Conservation (phyloP, 306 rosid genomes). For the Gastrolobium bilobum region DNA sequence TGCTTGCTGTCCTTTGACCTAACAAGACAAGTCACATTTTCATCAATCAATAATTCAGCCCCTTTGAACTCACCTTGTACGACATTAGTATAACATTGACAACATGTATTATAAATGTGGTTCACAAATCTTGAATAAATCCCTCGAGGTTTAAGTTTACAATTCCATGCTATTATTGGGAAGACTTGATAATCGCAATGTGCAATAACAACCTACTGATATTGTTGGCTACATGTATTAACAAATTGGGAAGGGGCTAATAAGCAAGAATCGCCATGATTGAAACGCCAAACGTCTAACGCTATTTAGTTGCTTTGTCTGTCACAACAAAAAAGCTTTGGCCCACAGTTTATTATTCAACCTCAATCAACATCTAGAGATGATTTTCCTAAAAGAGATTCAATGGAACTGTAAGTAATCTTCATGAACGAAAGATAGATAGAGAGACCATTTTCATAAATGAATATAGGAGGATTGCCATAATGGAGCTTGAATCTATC, state of each 20-base stretch:
- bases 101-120: not conserved
- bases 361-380: not conserved
- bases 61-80: not conserved
- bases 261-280: not conserved
- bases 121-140: constrained; percentile 4
- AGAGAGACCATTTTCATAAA: constrained; percentile 73
- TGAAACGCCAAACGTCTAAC: not conserved
- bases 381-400: not conserved
- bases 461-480: constrained; percentile 69
- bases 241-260: not conserved
- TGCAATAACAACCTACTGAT: not conserved
- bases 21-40: constrained; percentile 23
- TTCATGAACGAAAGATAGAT: constrained; percentile 39
- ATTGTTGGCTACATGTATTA: not conserved
- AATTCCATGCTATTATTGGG: not conserved
- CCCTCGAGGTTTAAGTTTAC: not conserved
- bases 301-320: not conserved
- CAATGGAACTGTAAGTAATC: not conserved
- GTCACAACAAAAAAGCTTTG: not conserved
- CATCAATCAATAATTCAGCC: not conserved
- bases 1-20: constrained; percentile 59
- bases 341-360: not conserved
- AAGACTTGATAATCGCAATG: too few species aligned
- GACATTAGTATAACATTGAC: not conserved
- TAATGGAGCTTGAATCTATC: constrained; percentile 63